These are phyloP conservation scores for Talaromyces funiculosus DNA, from an alignment of 2,329 filamentous ascomycete genomes.

Conservation along the genomic window DNA sequence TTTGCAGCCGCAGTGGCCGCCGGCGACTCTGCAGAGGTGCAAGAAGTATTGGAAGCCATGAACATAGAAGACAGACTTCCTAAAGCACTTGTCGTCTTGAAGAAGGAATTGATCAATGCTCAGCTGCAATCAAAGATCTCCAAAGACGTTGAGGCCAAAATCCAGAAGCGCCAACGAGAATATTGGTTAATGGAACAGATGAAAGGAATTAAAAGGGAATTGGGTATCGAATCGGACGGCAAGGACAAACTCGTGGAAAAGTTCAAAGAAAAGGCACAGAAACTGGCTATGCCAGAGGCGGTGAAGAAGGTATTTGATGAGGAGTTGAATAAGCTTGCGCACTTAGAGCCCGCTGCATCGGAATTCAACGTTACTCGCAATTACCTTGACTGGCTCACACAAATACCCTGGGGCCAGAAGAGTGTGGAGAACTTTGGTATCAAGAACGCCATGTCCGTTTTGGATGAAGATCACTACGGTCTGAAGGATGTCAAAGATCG, in stretches of 20 bases:
- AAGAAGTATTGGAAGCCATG: slow-evolving; percentile 81
- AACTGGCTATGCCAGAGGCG: slow-evolving; percentile 91
- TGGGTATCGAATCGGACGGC: slow-evolving; percentile 94
- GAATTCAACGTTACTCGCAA: slow-evolving; percentile 99
- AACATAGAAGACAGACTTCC: slow-evolving; percentile 89
- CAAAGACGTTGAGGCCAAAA: slow-evolving; percentile 95
- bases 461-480: slow-evolving; percentile 96
- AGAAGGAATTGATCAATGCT: slow-evolving; percentile 98
- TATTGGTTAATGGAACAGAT: slow-evolving; percentile 99
- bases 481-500: slow-evolving; percentile 98
- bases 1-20: slow-evolving; percentile 97
- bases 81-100: slow-evolving; percentile 85
- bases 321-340: slow-evolving; percentile 92
- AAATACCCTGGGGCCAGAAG: slow-evolving; percentile 94
- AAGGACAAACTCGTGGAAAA: slow-evolving; percentile 97
- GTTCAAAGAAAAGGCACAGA: slow-evolving; percentile 91
- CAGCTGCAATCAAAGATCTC: slow-evolving; percentile 95
- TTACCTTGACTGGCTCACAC: slow-evolving; percentile 97
- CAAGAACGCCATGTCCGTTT: slow-evolving; percentile 76
- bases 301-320: slow-evolving; percentile 98
- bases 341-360: slow-evolving; percentile 89
- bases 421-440: slow-evolving; percentile 97
- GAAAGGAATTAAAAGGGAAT: slow-evolving; percentile 93
- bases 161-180: slow-evolving; percentile 92
- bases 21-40: slow-evolving; percentile 83